Base-by-base conservation (phyloP, 192 early-diverging fungal species). In the Gigaspora rosea region DNA sequence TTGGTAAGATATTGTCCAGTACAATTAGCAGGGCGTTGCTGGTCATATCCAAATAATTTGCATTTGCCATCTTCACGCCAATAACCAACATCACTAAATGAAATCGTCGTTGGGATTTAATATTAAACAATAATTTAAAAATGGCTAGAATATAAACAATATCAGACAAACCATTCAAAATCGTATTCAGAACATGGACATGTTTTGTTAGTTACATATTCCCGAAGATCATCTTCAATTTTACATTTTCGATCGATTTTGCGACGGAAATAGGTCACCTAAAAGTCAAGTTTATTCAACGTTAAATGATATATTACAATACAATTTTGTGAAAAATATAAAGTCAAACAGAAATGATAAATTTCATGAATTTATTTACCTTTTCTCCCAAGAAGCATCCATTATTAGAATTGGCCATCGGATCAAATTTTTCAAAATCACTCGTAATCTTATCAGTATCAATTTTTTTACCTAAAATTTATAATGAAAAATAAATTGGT, bases 401-500 rank as follows among this genome's bases (percentile, higher is more conserved):
- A 64, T 91, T 82, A 27, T 89, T 89, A 47, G 89, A 85, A 33
- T 86, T 84, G n/a, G 87, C 86, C 58, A 88, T 86, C 1, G 91
- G 90, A n/a, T 85, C 87, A 96, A 96, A 97, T 72, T 86, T 78
- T 76, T 97, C 95, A 90, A 97, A 99, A 80, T 97, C 96, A 78
- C 41, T 41, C 41, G 3, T 41, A 41, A 41, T 41, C 41, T 87
- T 92, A 74, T 87, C 16, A 80, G 75, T 69, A 91, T 84, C 33
- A 77, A 18, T 4, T 79, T 27, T 27, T 27, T 27, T 27, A 27
- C 27, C 27, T 27, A 27, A 27, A 27, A 27, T 27, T 27, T 27
- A 27, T 27, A 27, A 27, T 27, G 27, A 27, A 27, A 27, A 27
- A 27, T 27, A 27, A 27, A 27, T 27, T 27, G 27, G 27, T 27